A percentile compares a stretch with the other conserved stretches of the same genome.
Conservation (phyloP, 1,284 basidiomycete genomes). For the Cystobasidium sp. region DNA sequence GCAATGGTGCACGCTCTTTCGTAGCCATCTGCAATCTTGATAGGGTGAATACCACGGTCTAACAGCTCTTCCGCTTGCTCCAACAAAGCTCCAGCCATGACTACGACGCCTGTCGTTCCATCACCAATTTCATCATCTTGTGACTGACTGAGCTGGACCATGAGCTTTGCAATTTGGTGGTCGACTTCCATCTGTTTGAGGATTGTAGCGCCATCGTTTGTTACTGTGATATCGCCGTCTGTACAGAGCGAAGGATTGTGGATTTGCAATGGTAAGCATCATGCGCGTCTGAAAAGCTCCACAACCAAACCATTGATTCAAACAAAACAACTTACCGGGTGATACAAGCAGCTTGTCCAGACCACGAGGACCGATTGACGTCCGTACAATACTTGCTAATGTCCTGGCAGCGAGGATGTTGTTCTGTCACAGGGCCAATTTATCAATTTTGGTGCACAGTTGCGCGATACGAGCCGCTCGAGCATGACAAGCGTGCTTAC, state of each 20-base stretch:
- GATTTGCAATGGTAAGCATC: background rate
- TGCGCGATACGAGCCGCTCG: background rate
- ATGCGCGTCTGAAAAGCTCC: slow-evolving; percentile 8
- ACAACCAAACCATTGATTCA: no score
- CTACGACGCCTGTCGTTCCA: slow-evolving; percentile 96
- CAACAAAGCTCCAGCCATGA: slow-evolving; percentile 92
- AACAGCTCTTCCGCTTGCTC: slow-evolving; percentile 83
- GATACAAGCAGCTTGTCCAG: slow-evolving; percentile 96
- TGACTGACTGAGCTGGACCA: slow-evolving; percentile 94
- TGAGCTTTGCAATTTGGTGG: slow-evolving; percentile 95
- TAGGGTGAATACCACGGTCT: slow-evolving; percentile 96
- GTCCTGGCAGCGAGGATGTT: slow-evolving; percentile 93
- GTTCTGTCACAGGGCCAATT: slow-evolving; percentile 63
- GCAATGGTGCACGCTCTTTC: slow-evolving; percentile 91
- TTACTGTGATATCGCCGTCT: slow-evolving; percentile 98
- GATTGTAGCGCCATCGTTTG: slow-evolving; percentile 97
- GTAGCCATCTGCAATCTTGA: slow-evolving; percentile 97
- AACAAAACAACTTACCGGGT: slow-evolving; percentile 28
- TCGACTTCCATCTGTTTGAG: slow-evolving; percentile 73
- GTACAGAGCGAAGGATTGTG: background rate
- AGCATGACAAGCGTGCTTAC: slow-evolving; percentile 58
- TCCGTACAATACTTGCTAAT: slow-evolving; percentile 92
- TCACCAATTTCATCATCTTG: slow-evolving; percentile 99
- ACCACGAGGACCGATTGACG: slow-evolving; percentile 88
- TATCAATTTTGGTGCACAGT: slow-evolving; percentile 16